Base-by-base conservation (phyloP, 164 flowering plant genomes). In the Nelumbo lutea region DNA sequence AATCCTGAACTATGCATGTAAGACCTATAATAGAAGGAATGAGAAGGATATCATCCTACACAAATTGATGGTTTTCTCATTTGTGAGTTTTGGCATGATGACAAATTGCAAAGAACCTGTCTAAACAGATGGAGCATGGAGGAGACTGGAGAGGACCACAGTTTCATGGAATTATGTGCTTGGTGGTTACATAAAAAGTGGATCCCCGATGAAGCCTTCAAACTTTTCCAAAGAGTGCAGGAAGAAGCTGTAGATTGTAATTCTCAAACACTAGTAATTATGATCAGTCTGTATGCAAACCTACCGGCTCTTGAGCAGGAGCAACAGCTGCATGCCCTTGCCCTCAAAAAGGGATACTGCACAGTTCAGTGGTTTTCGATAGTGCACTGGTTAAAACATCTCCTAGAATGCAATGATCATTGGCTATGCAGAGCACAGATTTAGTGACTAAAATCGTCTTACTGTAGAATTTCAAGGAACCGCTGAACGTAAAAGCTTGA, bases 401-500 rank as follows among this genome's bases (percentile, higher is more conserved):
- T 61, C 78, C 48, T 76, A 69, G 75, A 76, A 68, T 44, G 69
- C 78, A 13, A 76, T 76, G 75, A 76, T 76, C 8, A 67, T 58
- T 9, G 78, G 78, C 57, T 72, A 68, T 52, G 65, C 78, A 48
- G 62, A 71, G 64, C 75, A 76, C n/a, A 75, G 78, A 11, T 38
- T 38, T 38, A 43, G 71, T 43, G 42, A 58, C 56, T 64, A 67
- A 59, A 27, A 27, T 27, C 27, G 27, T 27, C 27, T 27, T 27
- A 27, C 27, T 27, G 27, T 27, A 27, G 27, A 27, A 27, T 27
- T 27, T 27, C 27, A 27, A 27, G 27, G 27, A 27, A 27, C 27
- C 27, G 27, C 27, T 27, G 27, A 27, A 27, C 27, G 27, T 27
- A 27, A 27, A 27, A 27, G 27, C 27, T 27, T 27, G 27, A 27